A percentile compares a stretch with the other conserved stretches of the same genome.
Conservation (phyloP, 371 early-diverging fungal genomes). For the Zancudomyces culisetae region DNA sequence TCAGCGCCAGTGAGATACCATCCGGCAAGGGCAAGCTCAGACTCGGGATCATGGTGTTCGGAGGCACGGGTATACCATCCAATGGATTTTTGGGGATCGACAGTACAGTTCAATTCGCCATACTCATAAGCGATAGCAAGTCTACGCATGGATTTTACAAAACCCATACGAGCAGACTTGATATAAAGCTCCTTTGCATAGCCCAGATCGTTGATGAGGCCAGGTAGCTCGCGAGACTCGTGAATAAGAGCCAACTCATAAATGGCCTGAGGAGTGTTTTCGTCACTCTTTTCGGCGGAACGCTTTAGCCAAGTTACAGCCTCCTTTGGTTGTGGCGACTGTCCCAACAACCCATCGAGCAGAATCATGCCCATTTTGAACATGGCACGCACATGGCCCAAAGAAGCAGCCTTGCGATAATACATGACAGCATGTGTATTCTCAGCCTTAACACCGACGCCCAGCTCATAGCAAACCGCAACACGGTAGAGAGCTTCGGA, state of each 20-base stretch:
- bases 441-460: slow-evolving; percentile 81
- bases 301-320: slow-evolving; percentile 85
- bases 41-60: slow-evolving; percentile 63
- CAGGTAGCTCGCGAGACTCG: slow-evolving; percentile 59
- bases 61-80: slow-evolving; percentile 91
- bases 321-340: slow-evolving; percentile 54
- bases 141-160: slow-evolving; percentile 80
- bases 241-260: slow-evolving; percentile 80
- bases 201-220: slow-evolving; percentile 55
- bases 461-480: slow-evolving; percentile 89
- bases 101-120: slow-evolving; percentile 68
- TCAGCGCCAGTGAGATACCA: slow-evolving; percentile 82
- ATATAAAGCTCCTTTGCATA: slow-evolving; percentile 80
- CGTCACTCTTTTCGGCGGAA: slow-evolving; percentile 71
- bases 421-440: slow-evolving; percentile 65
- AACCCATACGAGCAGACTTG: slow-evolving; percentile 81
- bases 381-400: slow-evolving; percentile 89
- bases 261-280: slow-evolving; percentile 76
- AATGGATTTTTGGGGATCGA: slow-evolving; percentile 78
- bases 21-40: slow-evolving; percentile 66
- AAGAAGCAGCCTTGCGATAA: slow-evolving; percentile 81
- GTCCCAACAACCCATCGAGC: slow-evolving; percentile 56
- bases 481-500: slow-evolving; percentile 82
- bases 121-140: slow-evolving; percentile 89
- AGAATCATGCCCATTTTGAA: slow-evolving; percentile 82